Conservation (phyloP, 2,329 filamentous ascomycete species). For the Beauveria scarabaeidicola region DNA sequence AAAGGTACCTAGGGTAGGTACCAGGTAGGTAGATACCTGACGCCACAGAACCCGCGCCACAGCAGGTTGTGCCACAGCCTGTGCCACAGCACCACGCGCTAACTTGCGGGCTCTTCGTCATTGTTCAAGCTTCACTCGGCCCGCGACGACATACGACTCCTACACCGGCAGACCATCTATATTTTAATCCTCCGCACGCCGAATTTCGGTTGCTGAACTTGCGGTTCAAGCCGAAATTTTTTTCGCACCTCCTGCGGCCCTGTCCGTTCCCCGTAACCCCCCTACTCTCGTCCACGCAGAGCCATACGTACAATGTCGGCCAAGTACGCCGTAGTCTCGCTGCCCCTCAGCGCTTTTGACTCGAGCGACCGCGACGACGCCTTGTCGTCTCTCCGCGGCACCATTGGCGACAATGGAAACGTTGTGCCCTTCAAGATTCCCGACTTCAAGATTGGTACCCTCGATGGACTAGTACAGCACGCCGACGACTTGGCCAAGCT, state of each 20-base stretch:
- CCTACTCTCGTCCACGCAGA: not conserved
- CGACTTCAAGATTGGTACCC: slow-evolving; percentile 94
- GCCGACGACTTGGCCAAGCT: slow-evolving; percentile 92
- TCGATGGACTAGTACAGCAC: slow-evolving; percentile 91
- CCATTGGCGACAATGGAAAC: slow-evolving; percentile 66
- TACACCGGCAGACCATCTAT: not conserved
- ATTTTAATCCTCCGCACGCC: not conserved
- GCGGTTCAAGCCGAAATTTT: not conserved
- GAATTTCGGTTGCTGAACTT: not conserved
- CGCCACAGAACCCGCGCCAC: not conserved
- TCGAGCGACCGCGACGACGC: slow-evolving; percentile 75
- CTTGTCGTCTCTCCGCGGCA: slow-evolving; percentile 63
- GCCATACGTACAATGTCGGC: slow-evolving; percentile 32
- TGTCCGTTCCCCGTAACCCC: not conserved
- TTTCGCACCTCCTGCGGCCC: not conserved
- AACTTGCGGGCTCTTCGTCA: not conserved
- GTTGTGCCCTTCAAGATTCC: slow-evolving; percentile 75
- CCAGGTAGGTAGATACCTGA: too few species aligned
- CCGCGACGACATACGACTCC: not conserved
- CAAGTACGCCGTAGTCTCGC: slow-evolving; percentile 81
- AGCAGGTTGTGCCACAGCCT: slow-evolving; percentile 14
- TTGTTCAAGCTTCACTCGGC: slow-evolving; percentile 2
- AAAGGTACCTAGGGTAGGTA: not conserved
- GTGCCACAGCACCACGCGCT: too few species aligned
- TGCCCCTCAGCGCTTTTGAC: slow-evolving; percentile 80